These are phyloP conservation scores for Hura crepitans DNA, from an alignment of 441 rosid genomes.

Conservation along the genomic window DNA sequence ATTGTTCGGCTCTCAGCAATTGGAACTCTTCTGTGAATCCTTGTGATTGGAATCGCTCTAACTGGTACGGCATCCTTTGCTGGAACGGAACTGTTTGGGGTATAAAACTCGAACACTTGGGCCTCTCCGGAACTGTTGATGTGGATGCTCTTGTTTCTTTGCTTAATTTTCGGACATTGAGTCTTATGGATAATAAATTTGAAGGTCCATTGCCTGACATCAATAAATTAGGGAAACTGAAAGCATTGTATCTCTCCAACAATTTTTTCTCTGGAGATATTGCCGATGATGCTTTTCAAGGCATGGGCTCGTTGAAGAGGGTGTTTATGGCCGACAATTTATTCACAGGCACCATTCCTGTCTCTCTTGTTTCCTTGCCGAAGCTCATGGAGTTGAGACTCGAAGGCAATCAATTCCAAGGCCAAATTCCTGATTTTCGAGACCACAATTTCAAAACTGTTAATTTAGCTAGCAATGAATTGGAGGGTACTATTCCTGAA, in stretches of 20 bases:
- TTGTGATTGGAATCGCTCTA: conserved; percentile 36
- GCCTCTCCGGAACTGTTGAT: conserved; percentile 47
- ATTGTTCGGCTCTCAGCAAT: conserved; percentile 32
- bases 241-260: conserved; percentile 61
- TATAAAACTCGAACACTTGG: conserved; percentile 63
- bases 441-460: conserved; percentile 36
- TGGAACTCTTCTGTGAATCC: conserved; percentile 53
- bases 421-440: conserved; percentile 56
- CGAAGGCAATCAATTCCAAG: conserved; percentile 61
- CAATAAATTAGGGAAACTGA: conserved; percentile 43
- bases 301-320: conserved; percentile 66
- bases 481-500: conserved; percentile 73
- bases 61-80: conserved; percentile 73
- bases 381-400: conserved; percentile 56
- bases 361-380: conserved; percentile 51
- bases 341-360: conserved; percentile 52
- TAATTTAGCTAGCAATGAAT: conserved; percentile 59
- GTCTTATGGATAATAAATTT: conserved; percentile 70
- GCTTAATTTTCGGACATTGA: conserved; percentile 48
- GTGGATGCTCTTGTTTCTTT: conserved; percentile 45
- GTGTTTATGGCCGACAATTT: conserved; percentile 58
- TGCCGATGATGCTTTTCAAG: conserved; percentile 53
- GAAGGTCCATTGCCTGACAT: conserved; percentile 58
- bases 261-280: conserved; percentile 64
- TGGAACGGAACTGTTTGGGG: conserved; percentile 46